phyloP scores from a whole-genome alignment of 129 eudicot species.

The Centrapalus pauciflorus region DNA sequence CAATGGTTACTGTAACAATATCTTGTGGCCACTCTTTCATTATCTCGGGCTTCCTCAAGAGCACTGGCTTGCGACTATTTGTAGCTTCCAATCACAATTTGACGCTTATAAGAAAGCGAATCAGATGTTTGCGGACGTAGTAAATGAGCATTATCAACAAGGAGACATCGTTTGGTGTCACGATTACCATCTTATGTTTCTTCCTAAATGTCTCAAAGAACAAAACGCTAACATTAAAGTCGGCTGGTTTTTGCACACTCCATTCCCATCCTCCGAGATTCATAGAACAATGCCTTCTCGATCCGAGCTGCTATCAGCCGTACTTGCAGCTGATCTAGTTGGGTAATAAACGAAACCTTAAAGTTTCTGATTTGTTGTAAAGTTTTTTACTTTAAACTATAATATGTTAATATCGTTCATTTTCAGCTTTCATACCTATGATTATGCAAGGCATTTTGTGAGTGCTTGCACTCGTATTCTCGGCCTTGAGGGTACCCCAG shows the following conservation, averaged over 20 bases:
- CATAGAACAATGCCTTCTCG: slow-evolving; percentile 73
- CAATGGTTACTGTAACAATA: slow-evolving; percentile 88
- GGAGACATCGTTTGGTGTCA: slow-evolving; percentile 96
- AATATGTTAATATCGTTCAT: too few relatives aligned
- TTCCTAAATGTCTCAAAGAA: slow-evolving; percentile 71
- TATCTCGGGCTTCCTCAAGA: slow-evolving; percentile 87
- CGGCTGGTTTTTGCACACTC: slow-evolving; percentile 94
- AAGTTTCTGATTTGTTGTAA: too few relatives aligned
- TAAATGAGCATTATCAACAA: slow-evolving; percentile 59
- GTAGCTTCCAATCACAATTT: slow-evolving; percentile 73
- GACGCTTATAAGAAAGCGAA: slow-evolving; percentile 84
- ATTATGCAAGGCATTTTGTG: slow-evolving; percentile 84
- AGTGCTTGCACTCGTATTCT: slow-evolving; percentile 90
- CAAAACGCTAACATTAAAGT: slow-evolving; percentile 63
- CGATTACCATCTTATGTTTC: slow-evolving; percentile 80
- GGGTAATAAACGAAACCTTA: slow-evolving; percentile 37
- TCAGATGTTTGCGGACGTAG: slow-evolving; percentile 86
- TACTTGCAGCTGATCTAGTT: slow-evolving; percentile 86
- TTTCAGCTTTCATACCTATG: slow-evolving; percentile 82
- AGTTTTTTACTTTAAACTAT: too few relatives aligned
- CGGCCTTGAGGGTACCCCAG: slow-evolving; percentile 86
- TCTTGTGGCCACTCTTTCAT: slow-evolving; percentile 88
- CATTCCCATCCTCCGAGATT: slow-evolving; percentile 85
- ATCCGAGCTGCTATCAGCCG: slow-evolving; percentile 72
- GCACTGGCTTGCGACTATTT: slow-evolving; percentile 70